A percentile compares a stretch with the other conserved stretches of the same genome.
These are phyloP conservation scores for Eleusine indica DNA, from an alignment of 176 grass and related monocot species.

Conservation along the genomic window DNA sequence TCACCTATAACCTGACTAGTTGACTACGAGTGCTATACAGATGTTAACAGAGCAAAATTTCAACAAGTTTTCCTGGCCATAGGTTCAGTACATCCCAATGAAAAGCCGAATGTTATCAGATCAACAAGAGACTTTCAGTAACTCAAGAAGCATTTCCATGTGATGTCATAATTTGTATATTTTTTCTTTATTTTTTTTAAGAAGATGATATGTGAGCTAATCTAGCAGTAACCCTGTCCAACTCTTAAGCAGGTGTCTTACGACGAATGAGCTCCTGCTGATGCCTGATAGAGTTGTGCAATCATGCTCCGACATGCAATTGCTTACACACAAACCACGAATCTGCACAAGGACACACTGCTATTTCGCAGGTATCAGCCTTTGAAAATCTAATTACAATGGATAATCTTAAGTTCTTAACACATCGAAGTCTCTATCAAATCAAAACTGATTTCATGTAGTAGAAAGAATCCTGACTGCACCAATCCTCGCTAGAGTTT, in stretches of 20 bases:
- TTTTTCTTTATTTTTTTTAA: background rate
- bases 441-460: background rate
- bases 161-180: background rate
- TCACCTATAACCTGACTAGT: background rate
- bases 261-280: background rate
- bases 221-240: background rate
- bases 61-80: background rate
- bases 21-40: background rate
- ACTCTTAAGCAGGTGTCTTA: background rate
- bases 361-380: background rate
- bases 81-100: background rate
- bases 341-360: background rate
- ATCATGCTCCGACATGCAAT: background rate
- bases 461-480: background rate
- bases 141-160: background rate
- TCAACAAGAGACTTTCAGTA: background rate
- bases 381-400: background rate
- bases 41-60: constrained; percentile 4
- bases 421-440: background rate
- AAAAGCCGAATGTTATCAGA: background rate
- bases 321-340: background rate
- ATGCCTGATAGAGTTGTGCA: background rate
- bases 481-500: background rate
- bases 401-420: background rate
- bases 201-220: background rate